Evolutionary conservation across 169 alveolate genomes (phyloP).

Genomic region (Amoebophrya sp.): DNA sequence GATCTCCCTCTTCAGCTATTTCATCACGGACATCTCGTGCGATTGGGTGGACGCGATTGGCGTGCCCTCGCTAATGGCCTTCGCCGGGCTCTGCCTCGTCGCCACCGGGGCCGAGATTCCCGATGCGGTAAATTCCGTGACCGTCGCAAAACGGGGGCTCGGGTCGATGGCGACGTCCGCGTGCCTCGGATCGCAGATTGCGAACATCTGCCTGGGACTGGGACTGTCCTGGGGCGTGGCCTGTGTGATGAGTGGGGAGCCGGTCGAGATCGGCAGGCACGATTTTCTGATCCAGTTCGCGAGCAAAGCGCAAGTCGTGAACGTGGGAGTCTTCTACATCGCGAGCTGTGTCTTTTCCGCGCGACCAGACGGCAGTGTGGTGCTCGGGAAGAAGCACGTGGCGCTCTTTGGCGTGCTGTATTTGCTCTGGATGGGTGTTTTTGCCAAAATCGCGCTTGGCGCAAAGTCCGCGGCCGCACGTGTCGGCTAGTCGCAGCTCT

Average conservation of each 20-base stretch:
- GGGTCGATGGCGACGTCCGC: slow-evolving; percentile 19
- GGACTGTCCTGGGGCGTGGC: slow-evolving; percentile 12
- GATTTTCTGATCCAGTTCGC: not conserved
- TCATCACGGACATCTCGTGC: not conserved
- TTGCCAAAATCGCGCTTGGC: no score
- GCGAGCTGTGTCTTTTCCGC: not conserved
- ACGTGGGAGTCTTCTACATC: not conserved
- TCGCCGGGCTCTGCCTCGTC: slow-evolving; percentile 4
- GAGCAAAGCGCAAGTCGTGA: not conserved
- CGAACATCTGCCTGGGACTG: slow-evolving; percentile 13
- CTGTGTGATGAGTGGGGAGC: not conserved
- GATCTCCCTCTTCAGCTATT: not conserved
- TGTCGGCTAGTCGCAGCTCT: no score
- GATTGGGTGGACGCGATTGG: slow-evolving; percentile 3
- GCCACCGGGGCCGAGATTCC: slow-evolving; percentile 21
- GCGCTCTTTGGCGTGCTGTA: not conserved
- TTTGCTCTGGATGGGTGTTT: not conserved
- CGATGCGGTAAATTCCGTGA: slow-evolving; percentile 8
- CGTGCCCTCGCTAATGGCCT: slow-evolving; percentile 3
- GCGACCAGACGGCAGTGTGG: not conserved
- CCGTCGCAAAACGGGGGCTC: slow-evolving; percentile 10
- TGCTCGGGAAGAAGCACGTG: not conserved
- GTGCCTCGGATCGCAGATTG: slow-evolving; percentile 12
- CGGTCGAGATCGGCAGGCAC: not conserved
- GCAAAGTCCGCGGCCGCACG: no score